phyloP scores from a whole-genome alignment of 176 grass and related monocot genomes.

The Lolium rigidum region DNA sequence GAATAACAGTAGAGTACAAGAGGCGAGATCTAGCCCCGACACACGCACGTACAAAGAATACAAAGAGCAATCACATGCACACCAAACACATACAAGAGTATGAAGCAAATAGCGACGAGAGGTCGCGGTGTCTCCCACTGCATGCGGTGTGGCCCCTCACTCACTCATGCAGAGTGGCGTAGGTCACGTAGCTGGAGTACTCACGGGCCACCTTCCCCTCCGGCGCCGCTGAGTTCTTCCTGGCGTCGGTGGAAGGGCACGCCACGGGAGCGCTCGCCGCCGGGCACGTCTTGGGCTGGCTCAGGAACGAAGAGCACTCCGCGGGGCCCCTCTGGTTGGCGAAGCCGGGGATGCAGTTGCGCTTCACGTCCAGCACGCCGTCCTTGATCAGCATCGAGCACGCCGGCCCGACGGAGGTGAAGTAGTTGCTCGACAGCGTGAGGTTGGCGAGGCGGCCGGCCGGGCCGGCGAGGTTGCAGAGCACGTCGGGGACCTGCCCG shows the following conservation, averaged over 20 bases:
- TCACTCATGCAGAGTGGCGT: constrained; percentile 48
- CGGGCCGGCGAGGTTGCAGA: constrained; percentile 51
- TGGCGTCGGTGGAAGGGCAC: not conserved
- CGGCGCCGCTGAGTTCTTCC: not conserved
- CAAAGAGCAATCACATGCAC: constrained; percentile 13
- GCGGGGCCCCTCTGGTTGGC: constrained; percentile 57
- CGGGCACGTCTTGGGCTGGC: constrained; percentile 57
- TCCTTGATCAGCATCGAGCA: constrained; percentile 53
- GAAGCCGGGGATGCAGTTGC: constrained; percentile 68
- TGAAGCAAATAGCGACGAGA: not conserved
- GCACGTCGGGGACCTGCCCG: constrained; percentile 58
- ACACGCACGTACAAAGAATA: constrained; percentile 11
- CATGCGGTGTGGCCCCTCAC: not conserved
- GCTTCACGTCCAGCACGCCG: constrained; percentile 54
- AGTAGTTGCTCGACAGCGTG: constrained; percentile 77
- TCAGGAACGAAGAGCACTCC: constrained; percentile 68
- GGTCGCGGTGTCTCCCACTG: constrained; percentile 4
- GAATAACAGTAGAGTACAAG: not conserved
- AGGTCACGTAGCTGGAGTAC: constrained; percentile 53
- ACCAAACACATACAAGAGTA: constrained; percentile 21
- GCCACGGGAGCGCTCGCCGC: constrained; percentile 23
- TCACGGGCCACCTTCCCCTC: constrained; percentile 11
- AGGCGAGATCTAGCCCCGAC: constrained; percentile 18
- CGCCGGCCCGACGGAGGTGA: constrained; percentile 56
- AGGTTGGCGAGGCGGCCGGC: constrained; percentile 61